Conservation (phyloP, 352 stramenopile genomes). For the Phytopythium delawarense region DNA sequence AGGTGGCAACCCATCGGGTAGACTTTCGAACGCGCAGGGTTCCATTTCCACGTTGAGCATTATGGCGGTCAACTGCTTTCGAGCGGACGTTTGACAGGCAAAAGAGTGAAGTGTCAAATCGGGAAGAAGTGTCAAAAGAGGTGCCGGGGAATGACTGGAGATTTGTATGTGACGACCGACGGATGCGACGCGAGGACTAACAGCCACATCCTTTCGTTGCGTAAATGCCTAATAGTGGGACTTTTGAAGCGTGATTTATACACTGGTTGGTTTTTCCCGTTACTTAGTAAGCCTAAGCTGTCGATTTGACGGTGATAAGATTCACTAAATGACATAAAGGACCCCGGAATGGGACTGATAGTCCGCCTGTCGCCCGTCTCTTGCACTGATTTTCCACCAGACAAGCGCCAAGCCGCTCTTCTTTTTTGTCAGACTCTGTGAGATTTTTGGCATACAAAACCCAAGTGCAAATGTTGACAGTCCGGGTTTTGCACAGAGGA, state of each 20-base stretch:
- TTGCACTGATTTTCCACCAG: neutral
- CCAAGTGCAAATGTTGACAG: neutral
- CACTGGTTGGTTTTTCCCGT: too few relatives aligned
- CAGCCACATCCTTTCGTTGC: too few relatives aligned
- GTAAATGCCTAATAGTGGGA: too few relatives aligned
- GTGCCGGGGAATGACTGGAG: neutral
- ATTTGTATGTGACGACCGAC: neutral
- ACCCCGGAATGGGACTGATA: neutral
- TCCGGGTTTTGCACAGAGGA: neutral
- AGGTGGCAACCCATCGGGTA: neutral
- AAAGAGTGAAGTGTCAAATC: slow-evolving; percentile 1
- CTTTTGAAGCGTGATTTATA: too few relatives aligned
- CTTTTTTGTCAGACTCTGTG: neutral
- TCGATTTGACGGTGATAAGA: neutral
- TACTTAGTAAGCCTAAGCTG: too few relatives aligned
- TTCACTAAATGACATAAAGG: neutral
- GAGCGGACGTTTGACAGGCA: neutral
- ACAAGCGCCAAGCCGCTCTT: neutral
- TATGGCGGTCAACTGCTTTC: too few relatives aligned
- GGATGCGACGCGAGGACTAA: neutral
- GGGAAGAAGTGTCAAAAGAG: neutral
- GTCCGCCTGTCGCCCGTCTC: neutral
- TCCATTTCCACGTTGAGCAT: too few relatives aligned
- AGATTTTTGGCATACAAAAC: neutral
- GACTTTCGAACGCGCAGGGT: neutral